Evolutionary conservation across 2,329 filamentous ascomycete species (phyloP), one percentile per base, ranked within the genome.

Genomic region (Xylaria sp.): DNA sequence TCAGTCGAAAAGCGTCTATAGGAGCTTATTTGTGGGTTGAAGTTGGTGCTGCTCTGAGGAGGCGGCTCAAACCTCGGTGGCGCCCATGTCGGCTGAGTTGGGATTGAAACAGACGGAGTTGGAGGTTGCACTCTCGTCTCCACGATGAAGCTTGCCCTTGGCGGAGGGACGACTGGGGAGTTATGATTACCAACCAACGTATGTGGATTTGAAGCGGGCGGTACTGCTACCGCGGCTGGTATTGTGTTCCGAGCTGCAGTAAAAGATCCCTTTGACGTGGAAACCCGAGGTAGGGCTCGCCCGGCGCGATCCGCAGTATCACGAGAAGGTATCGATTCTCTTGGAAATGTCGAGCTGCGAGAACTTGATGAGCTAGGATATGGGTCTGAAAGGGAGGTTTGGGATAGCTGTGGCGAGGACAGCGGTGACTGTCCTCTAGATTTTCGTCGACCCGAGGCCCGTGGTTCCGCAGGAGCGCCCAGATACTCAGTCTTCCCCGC

Each of bases 1-100:
- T 87, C 84, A 66, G 90, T 85, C 0, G 86, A 86, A 71, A 85
- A 87, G 5, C 85, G 83, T 47, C 86, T 80, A 71, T 84, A 87
- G 1, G 83, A 80, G 3, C 82, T 80, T 25, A 84, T 74, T 5
- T 80, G 78, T 44, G 79, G 78, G n/a, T 82, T 80, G n/a, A 83
- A 81, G 7, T 57, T 78, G 72, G 62, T 73, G 31, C 45, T 59
- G 47, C 54, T 65, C 47, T 50, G 59, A 53, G 64, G 70, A 56
- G 64, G 70, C 54, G 81, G 83, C 47, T 84, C 80, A 59, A 85
- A 85, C 4, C 78, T 73, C 4, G 79, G 75, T 2, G 83, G 82
- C 42, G 84, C 81, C 83, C 85, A 87, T 27, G 78, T 72, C 27
- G 77, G 76, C 20, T 74, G 71, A 7, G 74, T 66, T 22, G 76